Evolutionary conservation across 2,329 filamentous ascomycete species (phyloP).

Genomic region (Chrysoporthe cubensis): DNA sequence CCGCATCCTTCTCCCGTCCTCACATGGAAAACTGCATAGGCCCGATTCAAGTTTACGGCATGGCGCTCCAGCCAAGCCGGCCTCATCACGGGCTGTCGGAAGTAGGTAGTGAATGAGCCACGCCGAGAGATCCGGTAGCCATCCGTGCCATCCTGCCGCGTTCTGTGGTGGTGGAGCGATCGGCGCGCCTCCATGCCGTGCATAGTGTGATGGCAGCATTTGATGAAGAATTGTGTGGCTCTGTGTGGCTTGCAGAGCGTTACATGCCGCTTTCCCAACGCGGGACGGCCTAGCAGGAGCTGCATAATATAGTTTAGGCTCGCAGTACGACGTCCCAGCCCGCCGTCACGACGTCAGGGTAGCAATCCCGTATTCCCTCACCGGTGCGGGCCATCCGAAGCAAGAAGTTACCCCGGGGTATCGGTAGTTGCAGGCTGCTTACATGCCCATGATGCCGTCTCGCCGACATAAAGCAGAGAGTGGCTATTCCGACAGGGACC

Average conservation of each 20-base stretch:
- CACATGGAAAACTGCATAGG: background rate
- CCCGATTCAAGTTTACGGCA: background rate
- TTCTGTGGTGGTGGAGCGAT: too few relatives aligned
- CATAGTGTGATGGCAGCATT: background rate
- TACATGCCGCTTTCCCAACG: constrained; percentile 13
- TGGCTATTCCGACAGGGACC: too few relatives aligned
- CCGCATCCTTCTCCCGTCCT: background rate
- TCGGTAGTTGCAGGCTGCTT: too few relatives aligned
- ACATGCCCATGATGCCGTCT: too few relatives aligned
- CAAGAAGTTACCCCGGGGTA: background rate
- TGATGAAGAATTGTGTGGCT: background rate
- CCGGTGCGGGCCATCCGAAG: background rate
- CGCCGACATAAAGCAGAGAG: too few relatives aligned
- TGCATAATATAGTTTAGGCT: background rate
- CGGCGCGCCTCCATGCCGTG: too few relatives aligned
- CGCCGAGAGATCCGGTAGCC: background rate
- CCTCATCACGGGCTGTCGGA: background rate
- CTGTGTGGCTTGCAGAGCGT: constrained; percentile 25
- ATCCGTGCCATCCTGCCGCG: too few relatives aligned
- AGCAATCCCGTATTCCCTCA: background rate
- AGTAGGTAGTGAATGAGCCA: background rate
- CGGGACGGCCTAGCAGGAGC: background rate
- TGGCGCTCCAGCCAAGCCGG: background rate
- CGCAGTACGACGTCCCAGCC: background rate
- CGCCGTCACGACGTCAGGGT: background rate